Evolutionary conservation across 257 asterid species (phyloP), one percentile per base, ranked within the genome.

Genomic region (Coffea eugenioides): DNA sequence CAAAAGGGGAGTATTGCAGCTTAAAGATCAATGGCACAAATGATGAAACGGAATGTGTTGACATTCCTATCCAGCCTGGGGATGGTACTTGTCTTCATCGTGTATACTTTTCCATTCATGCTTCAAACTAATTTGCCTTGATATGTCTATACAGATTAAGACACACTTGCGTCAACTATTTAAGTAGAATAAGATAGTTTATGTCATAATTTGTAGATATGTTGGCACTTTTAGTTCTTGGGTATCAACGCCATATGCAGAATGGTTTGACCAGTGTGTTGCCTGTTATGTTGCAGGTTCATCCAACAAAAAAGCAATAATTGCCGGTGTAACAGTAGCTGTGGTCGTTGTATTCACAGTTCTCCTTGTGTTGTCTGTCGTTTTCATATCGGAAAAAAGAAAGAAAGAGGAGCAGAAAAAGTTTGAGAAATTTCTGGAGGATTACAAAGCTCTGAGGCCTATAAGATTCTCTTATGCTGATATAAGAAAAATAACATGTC

Each of bases 361-460:
- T 2, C 75, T 76, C 27, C 16, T 66, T 49, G 39, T 21, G 56
- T 81, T 71, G 73, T 81, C 69, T 52, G 14, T 23, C 51, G 3
- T 69, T n/a, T 49, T 61, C 65, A 39, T 18, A 27, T 12, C 66
- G 39, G 46, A 61, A 34, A 72, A 82, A 82, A 77, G 80, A 34
- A 90, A 83, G 76, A 39, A 39, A 39, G 43, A 39, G 43, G 3
- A 89, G 79, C 81, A 86, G 79, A 79, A 59, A 73, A 83, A 86
- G 81, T 81, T 88, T 14, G 86, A 78, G 8, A 88, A 80, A 34
- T 89, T 90, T 78, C 78, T 93, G 61, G 95, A 89, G 81, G 93
- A 90, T 69, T 92, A 93, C 51, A 90, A 85, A 83, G 94, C 88
- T 70, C 84, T 89, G 25, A 86, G 91, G 79, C 94, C 94, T n/a